Conservation (phyloP, 805 yeast genomes). For the Candida fluviatilis region DNA sequence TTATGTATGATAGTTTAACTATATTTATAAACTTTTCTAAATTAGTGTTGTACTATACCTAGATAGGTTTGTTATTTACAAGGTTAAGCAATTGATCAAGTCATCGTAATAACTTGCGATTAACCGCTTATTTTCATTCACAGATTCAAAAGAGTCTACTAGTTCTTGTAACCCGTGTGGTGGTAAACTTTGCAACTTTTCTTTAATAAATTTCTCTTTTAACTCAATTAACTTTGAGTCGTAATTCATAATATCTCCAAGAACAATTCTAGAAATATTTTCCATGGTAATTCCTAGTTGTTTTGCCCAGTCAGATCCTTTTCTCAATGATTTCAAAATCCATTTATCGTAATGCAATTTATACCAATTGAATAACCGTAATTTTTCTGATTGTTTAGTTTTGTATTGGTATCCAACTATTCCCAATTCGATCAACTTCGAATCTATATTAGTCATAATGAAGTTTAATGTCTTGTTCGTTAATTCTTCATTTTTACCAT, state of each 20-base stretch:
- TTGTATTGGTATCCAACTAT: constrained; percentile 50
- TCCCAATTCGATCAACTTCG: constrained; percentile 50
- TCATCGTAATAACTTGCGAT: constrained; percentile 12
- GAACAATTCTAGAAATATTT: constrained; percentile 38
- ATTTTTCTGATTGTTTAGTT: constrained; percentile 22
- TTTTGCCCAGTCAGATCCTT: constrained; percentile 42
- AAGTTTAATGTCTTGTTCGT: constrained; percentile 53
- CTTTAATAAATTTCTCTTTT: constrained; percentile 25
- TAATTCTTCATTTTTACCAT: constrained; percentile 33
- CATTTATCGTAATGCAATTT: constrained; percentile 48
- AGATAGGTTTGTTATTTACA: background rate
- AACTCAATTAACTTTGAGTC: constrained; percentile 22
- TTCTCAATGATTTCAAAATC: constrained; percentile 43
- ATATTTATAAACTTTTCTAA: too few relatives aligned
- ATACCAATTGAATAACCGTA: constrained; percentile 56
- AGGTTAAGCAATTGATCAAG: background rate
- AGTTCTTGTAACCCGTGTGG: constrained; percentile 32
- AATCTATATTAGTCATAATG: constrained; percentile 53
- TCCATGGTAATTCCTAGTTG: constrained; percentile 43
- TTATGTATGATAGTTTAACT: too few relatives aligned
- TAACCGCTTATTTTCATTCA: constrained; percentile 15
- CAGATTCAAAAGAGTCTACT: constrained; percentile 17
- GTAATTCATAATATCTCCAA: constrained; percentile 37
- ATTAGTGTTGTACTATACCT: background rate
- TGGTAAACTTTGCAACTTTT: constrained; percentile 30